phyloP scores from a whole-genome alignment of 352 stramenopile species.

The Pythium grandisporangium region DNA sequence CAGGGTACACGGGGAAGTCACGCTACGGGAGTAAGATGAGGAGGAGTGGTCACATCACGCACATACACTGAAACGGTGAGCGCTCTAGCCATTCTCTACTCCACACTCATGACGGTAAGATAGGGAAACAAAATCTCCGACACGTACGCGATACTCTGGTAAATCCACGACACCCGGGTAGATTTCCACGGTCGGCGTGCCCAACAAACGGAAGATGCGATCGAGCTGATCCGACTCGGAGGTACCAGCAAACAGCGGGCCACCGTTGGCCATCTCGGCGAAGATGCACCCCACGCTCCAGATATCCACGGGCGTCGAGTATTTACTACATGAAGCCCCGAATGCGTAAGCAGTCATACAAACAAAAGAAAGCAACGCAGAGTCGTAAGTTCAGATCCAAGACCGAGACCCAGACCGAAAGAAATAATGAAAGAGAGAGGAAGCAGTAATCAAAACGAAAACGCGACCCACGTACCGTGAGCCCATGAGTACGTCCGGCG shows the following conservation, averaged over 20 bases:
- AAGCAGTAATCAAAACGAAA: not conserved
- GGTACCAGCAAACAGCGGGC: conserved; percentile 94
- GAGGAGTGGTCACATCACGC: too few relatives aligned
- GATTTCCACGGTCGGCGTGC: conserved; percentile 90
- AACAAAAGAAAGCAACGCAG: too few relatives aligned
- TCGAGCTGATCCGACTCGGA: conserved; percentile 97
- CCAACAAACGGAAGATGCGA: conserved; percentile 96
- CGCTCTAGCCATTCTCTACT: too few relatives aligned
- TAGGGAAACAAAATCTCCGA: not conserved
- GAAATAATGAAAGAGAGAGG: too few relatives aligned
- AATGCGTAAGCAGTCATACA: not conserved
- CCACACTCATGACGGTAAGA: not conserved
- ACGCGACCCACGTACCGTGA: conserved; percentile 44
- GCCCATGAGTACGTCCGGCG: conserved; percentile 97
- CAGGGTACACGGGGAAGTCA: conserved; percentile 89
- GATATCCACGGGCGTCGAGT: conserved; percentile 98
- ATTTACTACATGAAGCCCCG: conserved; percentile 77
- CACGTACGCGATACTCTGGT: conserved; percentile 91
- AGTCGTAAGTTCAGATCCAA: too few relatives aligned
- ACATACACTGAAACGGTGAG: too few relatives aligned
- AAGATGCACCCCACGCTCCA: conserved; percentile 99
- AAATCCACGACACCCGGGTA: conserved; percentile 96
- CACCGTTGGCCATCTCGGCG: conserved; percentile 92
- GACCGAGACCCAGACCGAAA: too few relatives aligned
- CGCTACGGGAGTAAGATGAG: conserved; percentile 44